A percentile compares a stretch with the other conserved stretches of the same genome.
Evolutionary conservation across 352 stramenopile genomes (phyloP).

Genomic region (Discostella stelligera): DNA sequence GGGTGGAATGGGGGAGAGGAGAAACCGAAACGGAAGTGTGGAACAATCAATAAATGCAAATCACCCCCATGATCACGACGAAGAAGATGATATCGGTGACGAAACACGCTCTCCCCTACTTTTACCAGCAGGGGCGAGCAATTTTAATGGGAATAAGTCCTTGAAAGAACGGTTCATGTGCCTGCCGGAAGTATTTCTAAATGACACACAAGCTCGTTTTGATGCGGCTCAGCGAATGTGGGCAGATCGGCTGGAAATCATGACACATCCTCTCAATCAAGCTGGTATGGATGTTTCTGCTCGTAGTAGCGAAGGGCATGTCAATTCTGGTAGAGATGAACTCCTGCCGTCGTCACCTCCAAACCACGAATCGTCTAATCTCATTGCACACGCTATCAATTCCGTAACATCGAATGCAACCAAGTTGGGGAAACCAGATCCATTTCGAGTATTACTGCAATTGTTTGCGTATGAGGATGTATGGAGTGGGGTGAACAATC

Average conservation of each 20-base stretch:
- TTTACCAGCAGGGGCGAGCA: slow-evolving; percentile 27
- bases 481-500: slow-evolving; percentile 42
- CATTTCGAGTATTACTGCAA: slow-evolving; percentile 76
- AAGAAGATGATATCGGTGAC: slow-evolving; percentile 25
- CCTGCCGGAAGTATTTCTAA: slow-evolving; percentile 49
- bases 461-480: slow-evolving; percentile 83
- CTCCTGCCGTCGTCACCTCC: slow-evolving; percentile 9
- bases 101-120: slow-evolving; percentile 25
- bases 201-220: slow-evolving; percentile 44
- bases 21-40: slow-evolving; percentile 8
- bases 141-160: slow-evolving; percentile 21
- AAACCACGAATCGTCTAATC: slow-evolving; percentile 27
- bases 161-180: slow-evolving; percentile 48
- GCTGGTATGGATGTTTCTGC: slow-evolving; percentile 24
- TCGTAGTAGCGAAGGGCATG: slow-evolving; percentile 12
- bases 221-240: slow-evolving; percentile 46
- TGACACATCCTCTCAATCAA: slow-evolving; percentile 35
- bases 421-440: slow-evolving; percentile 44
- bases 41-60: slow-evolving; percentile 26
- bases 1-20: slow-evolving; percentile 9
- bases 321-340: slow-evolving; percentile 9
- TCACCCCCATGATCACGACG: slow-evolving; percentile 14
- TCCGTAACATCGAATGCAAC: slow-evolving; percentile 28
- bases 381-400: slow-evolving; percentile 38
- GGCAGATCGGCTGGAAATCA: slow-evolving; percentile 43